Evolutionary conservation across 2,329 filamentous ascomycete species (phyloP).

Genomic region (Pseudogymnoascus sp.): DNA sequence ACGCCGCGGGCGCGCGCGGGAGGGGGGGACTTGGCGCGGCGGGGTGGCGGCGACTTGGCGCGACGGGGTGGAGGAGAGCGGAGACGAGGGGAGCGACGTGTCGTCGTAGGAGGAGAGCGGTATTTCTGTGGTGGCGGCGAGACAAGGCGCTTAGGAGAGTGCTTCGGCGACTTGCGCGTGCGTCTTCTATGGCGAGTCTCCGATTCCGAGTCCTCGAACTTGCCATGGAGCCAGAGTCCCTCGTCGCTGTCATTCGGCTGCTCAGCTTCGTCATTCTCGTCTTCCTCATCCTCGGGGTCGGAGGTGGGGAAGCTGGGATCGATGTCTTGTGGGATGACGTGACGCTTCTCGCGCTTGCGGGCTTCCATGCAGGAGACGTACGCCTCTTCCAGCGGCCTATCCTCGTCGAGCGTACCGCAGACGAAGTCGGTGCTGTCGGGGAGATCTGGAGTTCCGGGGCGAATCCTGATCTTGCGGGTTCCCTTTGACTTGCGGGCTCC

Average conservation of each 20-base stretch:
- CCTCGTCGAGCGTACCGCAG: slow-evolving; percentile 95
- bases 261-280: slow-evolving; percentile 55
- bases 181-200: slow-evolving; percentile 40
- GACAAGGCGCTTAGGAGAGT: slow-evolving; percentile 54
- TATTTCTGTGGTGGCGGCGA: slow-evolving; percentile 36
- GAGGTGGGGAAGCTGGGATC: slow-evolving; percentile 96
- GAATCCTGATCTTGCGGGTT: slow-evolving; percentile 44
- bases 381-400: slow-evolving; percentile 85
- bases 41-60: slow-evolving; percentile 29
- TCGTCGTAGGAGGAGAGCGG: slow-evolving; percentile 30
- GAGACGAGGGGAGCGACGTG: slow-evolving; percentile 18
- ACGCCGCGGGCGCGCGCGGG: slow-evolving; percentile 54
- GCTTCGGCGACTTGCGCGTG: slow-evolving; percentile 38
- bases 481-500: slow-evolving; percentile 12
- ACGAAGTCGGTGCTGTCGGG: slow-evolving; percentile 98
- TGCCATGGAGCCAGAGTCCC: slow-evolving; percentile 60
- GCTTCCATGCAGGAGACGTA: slow-evolving; percentile 81
- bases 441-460: slow-evolving; percentile 67
- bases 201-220: slow-evolving; percentile 59
- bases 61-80: slow-evolving; percentile 29
- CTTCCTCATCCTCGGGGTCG: slow-evolving; percentile 79
- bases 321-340: slow-evolving; percentile 85
- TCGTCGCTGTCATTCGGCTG: slow-evolving; percentile 56
- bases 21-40: slow-evolving; percentile 40
- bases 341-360: slow-evolving; percentile 71